Evolutionary conservation across 2,329 filamentous ascomycete species (phyloP).

Genomic region (Xylaria sp.): DNA sequence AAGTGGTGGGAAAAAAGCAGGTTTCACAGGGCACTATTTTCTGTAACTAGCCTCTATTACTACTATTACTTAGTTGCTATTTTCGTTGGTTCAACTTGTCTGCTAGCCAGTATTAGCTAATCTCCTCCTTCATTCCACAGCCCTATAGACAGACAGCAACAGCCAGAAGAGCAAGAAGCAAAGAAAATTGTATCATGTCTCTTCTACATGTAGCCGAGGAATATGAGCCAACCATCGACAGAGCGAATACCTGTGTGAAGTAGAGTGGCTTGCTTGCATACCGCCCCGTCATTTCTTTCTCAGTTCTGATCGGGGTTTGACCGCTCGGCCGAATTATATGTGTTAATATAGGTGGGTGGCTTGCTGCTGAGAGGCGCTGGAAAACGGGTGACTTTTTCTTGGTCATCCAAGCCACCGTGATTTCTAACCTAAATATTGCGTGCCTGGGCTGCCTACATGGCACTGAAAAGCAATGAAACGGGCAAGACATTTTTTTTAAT

Average conservation of each 20-base stretch:
- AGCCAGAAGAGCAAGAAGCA: neutral
- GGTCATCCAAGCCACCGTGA: slow-evolving; percentile 28
- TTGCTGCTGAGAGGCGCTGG: slow-evolving; percentile 29
- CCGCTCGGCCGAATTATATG: slow-evolving; percentile 21
- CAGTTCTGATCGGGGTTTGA: slow-evolving; percentile 19
- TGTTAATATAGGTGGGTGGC: slow-evolving; percentile 25
- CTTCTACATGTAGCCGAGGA: slow-evolving; percentile 14
- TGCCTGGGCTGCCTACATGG: slow-evolving; percentile 1
- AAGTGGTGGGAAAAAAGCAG: slow-evolving; percentile 12
- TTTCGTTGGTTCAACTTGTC: neutral
- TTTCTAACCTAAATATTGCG: slow-evolving; percentile 7
- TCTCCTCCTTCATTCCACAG: neutral
- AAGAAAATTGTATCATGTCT: slow-evolving; percentile 6
- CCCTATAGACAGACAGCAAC: neutral
- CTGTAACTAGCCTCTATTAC: slow-evolving; percentile 3
- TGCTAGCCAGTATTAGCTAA: slow-evolving; percentile 1
- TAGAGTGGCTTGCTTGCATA: slow-evolving; percentile 40
- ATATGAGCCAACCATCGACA: slow-evolving; percentile 15
- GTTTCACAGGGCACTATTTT: slow-evolving; percentile 28
- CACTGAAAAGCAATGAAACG: slow-evolving; percentile 15
- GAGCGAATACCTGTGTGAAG: slow-evolving; percentile 9
- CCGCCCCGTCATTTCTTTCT: slow-evolving; percentile 15
- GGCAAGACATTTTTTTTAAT: slow-evolving; percentile 8
- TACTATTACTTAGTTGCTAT: neutral
- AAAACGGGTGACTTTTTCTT: slow-evolving; percentile 15